Conservation (phyloP, 352 stramenopile genomes). For the Thalassiosira gravida region DNA sequence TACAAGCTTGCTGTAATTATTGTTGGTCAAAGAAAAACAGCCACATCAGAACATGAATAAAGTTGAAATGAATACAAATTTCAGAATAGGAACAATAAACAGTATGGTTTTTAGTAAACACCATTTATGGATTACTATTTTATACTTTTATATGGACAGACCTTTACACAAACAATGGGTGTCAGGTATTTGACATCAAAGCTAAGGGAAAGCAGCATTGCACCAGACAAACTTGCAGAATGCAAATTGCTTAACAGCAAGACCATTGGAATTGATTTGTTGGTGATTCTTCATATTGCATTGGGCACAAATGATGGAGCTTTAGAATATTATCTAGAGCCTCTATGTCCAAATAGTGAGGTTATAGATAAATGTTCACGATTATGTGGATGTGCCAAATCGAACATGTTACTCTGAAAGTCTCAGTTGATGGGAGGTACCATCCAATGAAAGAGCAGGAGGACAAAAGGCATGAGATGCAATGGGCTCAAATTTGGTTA, state of each 20-base stretch:
- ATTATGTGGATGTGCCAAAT: neutral
- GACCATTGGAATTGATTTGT: neutral
- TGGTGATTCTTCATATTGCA: neutral
- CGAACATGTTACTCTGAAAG: neutral
- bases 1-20: too few relatives aligned
- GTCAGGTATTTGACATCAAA: neutral
- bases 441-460: neutral
- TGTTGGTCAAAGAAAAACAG: too few relatives aligned
- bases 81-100: too few relatives aligned
- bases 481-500: constrained; percentile 31
- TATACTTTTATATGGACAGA: too few relatives aligned
- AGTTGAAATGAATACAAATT: too few relatives aligned
- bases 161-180: too few relatives aligned
- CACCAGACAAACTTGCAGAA: neutral
- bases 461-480: neutral
- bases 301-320: neutral
- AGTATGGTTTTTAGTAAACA: too few relatives aligned
- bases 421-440: neutral
- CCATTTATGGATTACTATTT: too few relatives aligned
- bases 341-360: neutral
- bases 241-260: neutral
- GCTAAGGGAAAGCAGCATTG: neutral
- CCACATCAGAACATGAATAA: too few relatives aligned
- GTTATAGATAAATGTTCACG: neutral
- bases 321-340: neutral